Conservation (phyloP, 192 early-diverging fungal genomes). For the Linnemannia elongata region DNA sequence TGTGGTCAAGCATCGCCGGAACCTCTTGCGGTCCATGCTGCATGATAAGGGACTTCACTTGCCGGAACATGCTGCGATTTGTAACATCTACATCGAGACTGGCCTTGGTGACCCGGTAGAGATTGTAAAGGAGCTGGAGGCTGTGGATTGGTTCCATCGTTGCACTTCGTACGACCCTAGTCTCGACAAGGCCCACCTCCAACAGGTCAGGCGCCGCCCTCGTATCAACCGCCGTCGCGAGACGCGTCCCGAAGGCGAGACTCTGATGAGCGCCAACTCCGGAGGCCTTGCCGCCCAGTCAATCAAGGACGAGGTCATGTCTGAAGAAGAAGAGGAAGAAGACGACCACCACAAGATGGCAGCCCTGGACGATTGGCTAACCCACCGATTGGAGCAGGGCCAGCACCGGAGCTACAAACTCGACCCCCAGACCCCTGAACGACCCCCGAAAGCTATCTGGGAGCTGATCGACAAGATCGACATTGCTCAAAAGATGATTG, state of each 20-base stretch:
- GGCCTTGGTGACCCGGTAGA: slow-evolving; percentile 4
- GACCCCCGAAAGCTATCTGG: neutral
- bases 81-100: slow-evolving; percentile 9
- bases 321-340: slow-evolving; percentile 7
- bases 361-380: slow-evolving; percentile 6
- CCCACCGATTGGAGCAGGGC: slow-evolving; percentile 1
- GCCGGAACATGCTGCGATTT: slow-evolving; percentile 6
- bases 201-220: slow-evolving; percentile 10
- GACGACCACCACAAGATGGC: slow-evolving; percentile 9
- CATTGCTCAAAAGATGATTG: neutral
- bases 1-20: neutral
- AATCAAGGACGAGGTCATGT: slow-evolving; percentile 7
- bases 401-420: neutral
- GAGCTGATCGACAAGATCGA: neutral
- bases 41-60: neutral
- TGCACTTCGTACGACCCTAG: slow-evolving; percentile 6
- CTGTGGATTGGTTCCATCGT: slow-evolving; percentile 14
- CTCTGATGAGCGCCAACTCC: neutral
- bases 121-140: slow-evolving; percentile 8
- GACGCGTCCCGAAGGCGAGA: neutral
- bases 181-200: slow-evolving; percentile 3
- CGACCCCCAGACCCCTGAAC: neutral
- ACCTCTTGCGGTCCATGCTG: neutral
- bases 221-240: slow-evolving; percentile 4
- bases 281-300: neutral